Base-by-base conservation (phyloP, 1,284 basidiomycete genomes). In the Puccinia polysora region DNA sequence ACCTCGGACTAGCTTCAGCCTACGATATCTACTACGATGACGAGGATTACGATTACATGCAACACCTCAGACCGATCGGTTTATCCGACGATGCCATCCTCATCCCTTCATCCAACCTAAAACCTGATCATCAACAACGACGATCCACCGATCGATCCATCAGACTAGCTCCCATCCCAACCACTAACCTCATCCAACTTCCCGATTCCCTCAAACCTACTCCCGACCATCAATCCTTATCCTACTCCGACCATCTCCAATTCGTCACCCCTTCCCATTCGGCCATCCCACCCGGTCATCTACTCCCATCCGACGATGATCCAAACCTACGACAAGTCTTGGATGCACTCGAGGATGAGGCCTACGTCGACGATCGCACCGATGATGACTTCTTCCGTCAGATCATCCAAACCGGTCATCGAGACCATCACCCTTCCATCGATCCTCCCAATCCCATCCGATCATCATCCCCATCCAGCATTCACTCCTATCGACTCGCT, bases 1-100 rank as follows among this genome's bases (percentile, higher is more conserved):
- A 84, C 65, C 81, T 84, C 74, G 96, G 94, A 71, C 91, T 98
- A 82, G 96, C 96, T 0, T 84, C 90, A 3, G 79, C 86, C 28
- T 96, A 97, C 80, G 95, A 93, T 10, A 83, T 99, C 78, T 93
- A 92, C 81, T 98, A 86, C 82, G 94, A 98, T 81, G 95, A 99
- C 78, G 90, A 91, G n/a, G 85, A 91, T 71, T 99, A 99, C 82
- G 91, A 99, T 81, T 99, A 99, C 83, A 95, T 97, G 91, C 89
- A 95, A 81, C 96, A 99, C 81, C 84, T 99, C 43, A 87, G 89
- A 25, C 78, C 85, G 0, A 86, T 91, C 50, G 91, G 90, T 3
- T 75, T 84, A 4, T 74, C 83, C 94, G 55, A 87, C 90, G 75
- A 89, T 87, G 18, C 87, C 88, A 5, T 75, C 77, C 38, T 65